Conservation (phyloP, 257 asterid genomes). For the Ocimum tenuiflorum region DNA sequence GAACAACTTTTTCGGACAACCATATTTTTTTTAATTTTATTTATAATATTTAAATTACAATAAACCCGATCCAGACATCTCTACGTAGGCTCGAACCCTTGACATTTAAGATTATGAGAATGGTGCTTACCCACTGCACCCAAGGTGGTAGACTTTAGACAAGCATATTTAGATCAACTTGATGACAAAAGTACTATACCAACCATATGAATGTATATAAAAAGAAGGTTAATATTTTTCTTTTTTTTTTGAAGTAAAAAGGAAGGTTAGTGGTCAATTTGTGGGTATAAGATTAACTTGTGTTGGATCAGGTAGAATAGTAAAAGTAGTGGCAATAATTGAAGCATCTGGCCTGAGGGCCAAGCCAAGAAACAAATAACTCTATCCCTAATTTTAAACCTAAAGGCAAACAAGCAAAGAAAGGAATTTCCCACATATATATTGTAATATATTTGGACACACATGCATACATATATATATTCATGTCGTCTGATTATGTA, state of each 20-base stretch:
- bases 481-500: background rate
- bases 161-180: too few relatives aligned
- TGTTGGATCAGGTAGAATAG: background rate
- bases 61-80: too few relatives aligned
- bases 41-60: too few relatives aligned
- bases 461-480: conserved; percentile 2
- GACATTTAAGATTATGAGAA: too few relatives aligned
- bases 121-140: too few relatives aligned
- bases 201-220: background rate
- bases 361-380: conserved; percentile 25
- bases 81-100: too few relatives aligned
- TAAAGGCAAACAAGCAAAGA: conserved; percentile 43
- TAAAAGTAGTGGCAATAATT: background rate
- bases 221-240: too few relatives aligned
- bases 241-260: background rate
- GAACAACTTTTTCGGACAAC: too few relatives aligned
- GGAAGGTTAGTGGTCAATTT: background rate
- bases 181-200: background rate
- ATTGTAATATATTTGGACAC: background rate
- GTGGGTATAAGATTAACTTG: background rate
- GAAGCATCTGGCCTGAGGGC: conserved; percentile 16
- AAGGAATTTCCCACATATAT: conserved; percentile 27
- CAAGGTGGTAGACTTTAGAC: too few relatives aligned
- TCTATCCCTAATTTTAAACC: conserved; percentile 10
- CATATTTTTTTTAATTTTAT: too few relatives aligned